Evolutionary conservation across 1,284 basidiomycete species (phyloP), one percentile per base, ranked within the genome.

Genomic region (Moesziomyces sp.): DNA sequence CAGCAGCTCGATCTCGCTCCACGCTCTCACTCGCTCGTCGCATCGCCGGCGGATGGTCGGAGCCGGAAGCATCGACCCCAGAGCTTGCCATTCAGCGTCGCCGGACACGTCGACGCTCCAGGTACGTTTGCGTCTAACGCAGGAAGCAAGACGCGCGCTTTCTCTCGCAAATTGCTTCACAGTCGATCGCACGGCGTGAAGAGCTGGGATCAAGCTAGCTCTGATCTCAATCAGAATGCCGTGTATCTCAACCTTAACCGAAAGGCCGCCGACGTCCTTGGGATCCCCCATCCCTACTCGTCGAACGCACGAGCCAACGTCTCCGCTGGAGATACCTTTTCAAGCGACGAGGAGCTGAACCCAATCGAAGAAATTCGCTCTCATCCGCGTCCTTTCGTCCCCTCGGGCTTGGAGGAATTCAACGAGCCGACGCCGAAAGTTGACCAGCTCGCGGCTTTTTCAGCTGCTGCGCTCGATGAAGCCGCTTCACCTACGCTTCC

Each of bases 261-360:
- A 19, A 74, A 68, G 33, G 71, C 71, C 3, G 71, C 71, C 24
- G 60, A 52, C 21, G 47, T 74, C 13, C 62, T 74, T 6, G 71
- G 71, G 38, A 57, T 74, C 13, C 61, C 65, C 8, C 71, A 74
- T 56, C 71, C 71, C 0, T 64, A 63, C 51, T 59, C 60, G 16
- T 60, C 62, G 0, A 35, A 24, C 35, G 55, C 48, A 7, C 23
- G 46, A 24, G 38, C 43, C 13, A 55, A 28, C 7, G 11, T 19
- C 2, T 53, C 50, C n/a, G 61, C 46, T 38, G 53, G 48, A 49
- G 57, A 57, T 10, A 46, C 35, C 33, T 23, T 60, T n/a, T 50
- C 55, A 3, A 52, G 46, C 46, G 60, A 52, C 9, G 67, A 59
- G 10, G 65, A 58, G 43, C 43, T 54, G 11, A 52, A 65, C 11